A percentile compares a stretch with the other conserved stretches of the same genome.
phyloP scores from a whole-genome alignment of 495 filamentous ascomycete genomes.

The Penicillium samsonianum region DNA sequence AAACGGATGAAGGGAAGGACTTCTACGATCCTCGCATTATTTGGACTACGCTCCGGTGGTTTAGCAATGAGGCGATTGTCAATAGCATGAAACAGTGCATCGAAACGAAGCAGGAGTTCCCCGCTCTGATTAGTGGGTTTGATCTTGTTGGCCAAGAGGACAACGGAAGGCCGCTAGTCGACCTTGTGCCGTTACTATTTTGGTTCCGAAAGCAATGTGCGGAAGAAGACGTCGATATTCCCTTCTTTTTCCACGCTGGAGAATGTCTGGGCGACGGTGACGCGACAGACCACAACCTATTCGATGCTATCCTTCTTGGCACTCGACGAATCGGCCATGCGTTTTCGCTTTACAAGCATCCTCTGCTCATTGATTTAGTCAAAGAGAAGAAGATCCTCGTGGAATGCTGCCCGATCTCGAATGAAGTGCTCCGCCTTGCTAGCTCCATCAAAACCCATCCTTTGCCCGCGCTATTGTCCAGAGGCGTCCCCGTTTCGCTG shows the following conservation, averaged over 20 bases:
- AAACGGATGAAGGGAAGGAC: conserved; percentile 62
- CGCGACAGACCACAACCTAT: conserved; percentile 78
- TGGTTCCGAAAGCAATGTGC: conserved; percentile 88
- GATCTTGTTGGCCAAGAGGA: conserved; percentile 90
- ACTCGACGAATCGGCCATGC: conserved; percentile 87
- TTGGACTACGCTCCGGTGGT: conserved; percentile 71
- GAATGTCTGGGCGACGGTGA: conserved; percentile 79
- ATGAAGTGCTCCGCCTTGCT: conserved; percentile 78
- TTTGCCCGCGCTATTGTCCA: conserved; percentile 78
- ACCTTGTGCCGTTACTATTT: conserved; percentile 80
- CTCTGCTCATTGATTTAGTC: conserved; percentile 80
- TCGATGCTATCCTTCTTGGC: conserved; percentile 85
- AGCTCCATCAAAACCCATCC: conserved; percentile 76
- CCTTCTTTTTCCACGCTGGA: conserved; percentile 94
- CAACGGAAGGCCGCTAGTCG: conserved; percentile 67
- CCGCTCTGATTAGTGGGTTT: conserved; percentile 79
- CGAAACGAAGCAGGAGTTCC: conserved; percentile 72
- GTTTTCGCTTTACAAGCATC: conserved; percentile 87
- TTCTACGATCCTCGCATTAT: conserved; percentile 91
- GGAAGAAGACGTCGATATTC: conserved; percentile 78
- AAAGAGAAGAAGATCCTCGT: conserved; percentile 85
- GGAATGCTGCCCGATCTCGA: conserved; percentile 85
- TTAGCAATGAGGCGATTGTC: conserved; percentile 64
- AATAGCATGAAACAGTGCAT: conserved; percentile 86
- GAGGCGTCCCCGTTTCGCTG: conserved; percentile 66